Percentiles rank a stretch among this genome's conserved stretches.
These are phyloP conservation scores for Colletotrichum magnum DNA, from an alignment of 2,329 filamentous ascomycete genomes.

Conservation along the genomic window DNA sequence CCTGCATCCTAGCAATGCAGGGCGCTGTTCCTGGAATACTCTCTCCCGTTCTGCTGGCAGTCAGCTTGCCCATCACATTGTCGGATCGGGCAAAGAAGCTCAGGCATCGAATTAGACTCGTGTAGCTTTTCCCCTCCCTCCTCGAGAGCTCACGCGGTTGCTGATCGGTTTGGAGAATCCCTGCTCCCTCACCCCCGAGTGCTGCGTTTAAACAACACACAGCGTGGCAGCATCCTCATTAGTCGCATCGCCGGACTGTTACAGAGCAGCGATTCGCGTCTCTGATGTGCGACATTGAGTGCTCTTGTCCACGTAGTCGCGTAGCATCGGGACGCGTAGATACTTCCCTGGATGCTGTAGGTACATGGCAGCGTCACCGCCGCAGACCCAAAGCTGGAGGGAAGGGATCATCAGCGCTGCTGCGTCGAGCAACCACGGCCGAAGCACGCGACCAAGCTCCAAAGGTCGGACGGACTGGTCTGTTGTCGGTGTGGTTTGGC, in stretches of 20 bases:
- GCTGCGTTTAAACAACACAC: slow-evolving; percentile 4
- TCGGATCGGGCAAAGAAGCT: background rate
- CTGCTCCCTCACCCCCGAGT: background rate
- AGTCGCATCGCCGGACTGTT: slow-evolving; percentile 8
- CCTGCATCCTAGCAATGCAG: slow-evolving; percentile 10
- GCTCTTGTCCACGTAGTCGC: slow-evolving; percentile 1
- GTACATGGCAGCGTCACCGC: slow-evolving; percentile 4
- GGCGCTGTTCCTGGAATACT: slow-evolving; percentile 7
- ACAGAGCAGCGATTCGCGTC: slow-evolving; percentile 10
- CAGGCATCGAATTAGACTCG: background rate
- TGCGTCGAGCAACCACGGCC: slow-evolving; percentile 9
- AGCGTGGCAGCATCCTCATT: background rate
- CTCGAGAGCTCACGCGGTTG: slow-evolving; percentile 7
- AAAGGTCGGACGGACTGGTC: slow-evolving; percentile 1
- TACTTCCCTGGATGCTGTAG: background rate
- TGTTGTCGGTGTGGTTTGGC: background rate
- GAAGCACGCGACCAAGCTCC: background rate
- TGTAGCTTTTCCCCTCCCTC: background rate
- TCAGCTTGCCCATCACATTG: background rate
- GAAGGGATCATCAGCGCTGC: slow-evolving; percentile 17
- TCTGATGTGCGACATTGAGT: slow-evolving; percentile 4
- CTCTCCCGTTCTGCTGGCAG: background rate
- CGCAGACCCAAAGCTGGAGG: slow-evolving; percentile 19
- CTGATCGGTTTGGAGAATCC: slow-evolving; percentile 36
- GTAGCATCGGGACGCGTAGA: background rate